phyloP scores from a whole-genome alignment of 2,329 filamentous ascomycete species.

The Verruconis gallopava region DNA sequence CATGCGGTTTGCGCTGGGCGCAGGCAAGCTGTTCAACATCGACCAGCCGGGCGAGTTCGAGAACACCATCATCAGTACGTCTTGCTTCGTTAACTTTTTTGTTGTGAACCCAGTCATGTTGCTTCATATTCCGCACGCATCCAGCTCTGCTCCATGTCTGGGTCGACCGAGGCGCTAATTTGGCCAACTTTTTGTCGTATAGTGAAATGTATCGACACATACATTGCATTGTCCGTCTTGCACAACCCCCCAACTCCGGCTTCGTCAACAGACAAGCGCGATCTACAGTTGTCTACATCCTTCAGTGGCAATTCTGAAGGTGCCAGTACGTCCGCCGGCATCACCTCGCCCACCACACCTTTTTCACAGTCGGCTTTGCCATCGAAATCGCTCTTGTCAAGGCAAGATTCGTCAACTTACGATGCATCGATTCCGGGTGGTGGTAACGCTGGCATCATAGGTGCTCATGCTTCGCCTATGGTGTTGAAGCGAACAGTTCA shows the following conservation, averaged over 20 bases:
- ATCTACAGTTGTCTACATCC: constrained; percentile 66
- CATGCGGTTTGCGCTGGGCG: constrained; percentile 93
- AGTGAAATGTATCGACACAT: constrained; percentile 94
- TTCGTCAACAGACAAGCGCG: constrained; percentile 35
- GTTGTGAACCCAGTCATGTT: not conserved
- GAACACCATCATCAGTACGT: constrained; percentile 82
- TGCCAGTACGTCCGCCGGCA: constrained; percentile 48
- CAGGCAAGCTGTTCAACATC: constrained; percentile 88
- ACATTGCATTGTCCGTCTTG: constrained; percentile 67
- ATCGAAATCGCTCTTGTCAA: constrained; percentile 88
- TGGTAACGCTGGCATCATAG: constrained; percentile 40
- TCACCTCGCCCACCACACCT: constrained; percentile 81
- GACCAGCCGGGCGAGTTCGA: constrained; percentile 89
- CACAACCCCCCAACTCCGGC: constrained; percentile 39
- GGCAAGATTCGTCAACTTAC: constrained; percentile 53
- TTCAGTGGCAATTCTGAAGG: constrained; percentile 57
- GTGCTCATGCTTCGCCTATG: constrained; percentile 45
- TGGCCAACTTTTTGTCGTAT: constrained; percentile 2
- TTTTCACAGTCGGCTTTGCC: constrained; percentile 90
- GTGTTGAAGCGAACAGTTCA: constrained; percentile 63
- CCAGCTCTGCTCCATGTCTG: not conserved
- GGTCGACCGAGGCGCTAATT: too few relatives aligned
- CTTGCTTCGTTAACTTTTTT: not conserved
- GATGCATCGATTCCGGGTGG: constrained; percentile 43
- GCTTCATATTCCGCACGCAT: not conserved